Conservation (phyloP, 1,284 basidiomycete genomes). For the Meira nashicola region DNA sequence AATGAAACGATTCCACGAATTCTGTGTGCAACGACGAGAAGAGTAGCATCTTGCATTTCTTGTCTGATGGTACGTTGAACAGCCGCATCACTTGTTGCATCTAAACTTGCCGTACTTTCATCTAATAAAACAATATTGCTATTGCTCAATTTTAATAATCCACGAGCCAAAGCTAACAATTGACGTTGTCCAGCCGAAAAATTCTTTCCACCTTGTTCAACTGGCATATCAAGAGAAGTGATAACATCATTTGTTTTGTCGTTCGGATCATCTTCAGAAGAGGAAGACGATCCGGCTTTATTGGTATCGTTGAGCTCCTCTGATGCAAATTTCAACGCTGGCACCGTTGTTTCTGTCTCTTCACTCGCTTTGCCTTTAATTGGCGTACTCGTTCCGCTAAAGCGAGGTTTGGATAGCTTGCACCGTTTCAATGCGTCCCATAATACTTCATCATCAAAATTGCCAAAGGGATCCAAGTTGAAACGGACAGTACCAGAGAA, state of each 20-base stretch:
- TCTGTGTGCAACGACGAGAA: constrained; percentile 63
- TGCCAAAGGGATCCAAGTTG: constrained; percentile 62
- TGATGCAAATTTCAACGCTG: constrained; percentile 7
- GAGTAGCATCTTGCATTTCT: constrained; percentile 54
- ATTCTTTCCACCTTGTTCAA: constrained; percentile 58
- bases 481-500: constrained; percentile 49
- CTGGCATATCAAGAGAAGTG: constrained; percentile 56
- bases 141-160: constrained; percentile 57
- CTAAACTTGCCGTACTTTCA: constrained; percentile 56
- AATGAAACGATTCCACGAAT: constrained; percentile 63
- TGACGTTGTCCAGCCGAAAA: constrained; percentile 59
- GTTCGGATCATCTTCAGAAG: constrained; percentile 28
- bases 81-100: constrained; percentile 56
- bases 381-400: constrained; percentile 26
- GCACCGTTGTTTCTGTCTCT: not conserved
- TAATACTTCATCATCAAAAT: constrained; percentile 65
- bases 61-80: constrained; percentile 58
- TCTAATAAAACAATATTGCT: constrained; percentile 59
- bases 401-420: constrained; percentile 49
- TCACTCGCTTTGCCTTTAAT: constrained; percentile 9
- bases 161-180: constrained; percentile 59
- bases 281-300: not conserved
- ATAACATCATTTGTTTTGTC: constrained; percentile 53
- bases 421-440: constrained; percentile 58
- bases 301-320: not conserved